A percentile compares a stretch with the other conserved stretches of the same genome.
These are phyloP conservation scores for Morella rubra DNA, from an alignment of 306 rosid genomes.

Conservation along the genomic window DNA sequence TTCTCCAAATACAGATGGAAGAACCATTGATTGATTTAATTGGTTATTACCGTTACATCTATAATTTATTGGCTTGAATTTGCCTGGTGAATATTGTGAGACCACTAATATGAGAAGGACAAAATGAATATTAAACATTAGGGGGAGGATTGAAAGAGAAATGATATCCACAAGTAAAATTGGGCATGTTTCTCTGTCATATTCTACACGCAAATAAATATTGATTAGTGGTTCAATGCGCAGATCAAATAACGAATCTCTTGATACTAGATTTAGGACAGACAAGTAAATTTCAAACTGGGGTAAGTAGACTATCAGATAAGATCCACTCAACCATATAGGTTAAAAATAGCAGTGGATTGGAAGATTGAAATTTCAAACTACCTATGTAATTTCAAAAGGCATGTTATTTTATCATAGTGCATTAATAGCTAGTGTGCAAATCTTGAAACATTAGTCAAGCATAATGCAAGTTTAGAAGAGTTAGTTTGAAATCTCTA, in stretches of 20 bases:
- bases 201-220: background rate
- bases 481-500: no score
- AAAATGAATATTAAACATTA: background rate
- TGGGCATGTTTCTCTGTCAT: background rate
- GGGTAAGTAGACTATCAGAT: background rate
- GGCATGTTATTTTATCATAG: no score
- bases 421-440: no score
- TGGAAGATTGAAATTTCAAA: no score
- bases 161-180: background rate
- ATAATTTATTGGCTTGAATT: background rate
- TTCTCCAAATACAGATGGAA: slow-evolving; percentile 13
- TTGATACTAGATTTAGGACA: background rate
- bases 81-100: background rate
- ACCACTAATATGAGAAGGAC: background rate
- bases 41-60: slow-evolving; percentile 11
- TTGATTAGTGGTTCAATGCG: background rate
- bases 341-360: no score
- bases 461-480: no score
- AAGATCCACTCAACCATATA: background rate
- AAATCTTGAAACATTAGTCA: no score
- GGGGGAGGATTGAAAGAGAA: background rate
- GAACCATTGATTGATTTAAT: slow-evolving; percentile 20
- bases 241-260: background rate
- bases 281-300: background rate
- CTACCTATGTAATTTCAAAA: no score